These are phyloP conservation scores for Aspergillus funiculosus DNA, from an alignment of 495 filamentous ascomycete species.

Conservation along the genomic window DNA sequence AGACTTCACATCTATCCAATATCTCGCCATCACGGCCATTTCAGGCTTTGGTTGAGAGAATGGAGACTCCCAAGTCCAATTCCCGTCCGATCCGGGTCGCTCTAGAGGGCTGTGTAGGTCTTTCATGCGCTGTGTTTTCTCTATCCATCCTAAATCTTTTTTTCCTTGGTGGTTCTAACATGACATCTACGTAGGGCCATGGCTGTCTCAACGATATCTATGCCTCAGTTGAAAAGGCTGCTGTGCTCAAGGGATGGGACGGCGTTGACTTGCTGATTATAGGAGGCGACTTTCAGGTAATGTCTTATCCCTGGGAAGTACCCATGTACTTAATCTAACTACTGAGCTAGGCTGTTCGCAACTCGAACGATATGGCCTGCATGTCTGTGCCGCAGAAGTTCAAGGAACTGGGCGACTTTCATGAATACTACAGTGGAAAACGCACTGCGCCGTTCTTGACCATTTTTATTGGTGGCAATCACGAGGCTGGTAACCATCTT, in stretches of 20 bases:
- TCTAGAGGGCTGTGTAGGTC: conserved; percentile 76
- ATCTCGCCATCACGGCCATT: neutral
- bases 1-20: neutral
- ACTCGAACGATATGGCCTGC: conserved; percentile 75
- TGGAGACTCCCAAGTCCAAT: conserved; percentile 8
- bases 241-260: conserved; percentile 62
- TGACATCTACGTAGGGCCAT: conserved; percentile 59
- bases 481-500: conserved; percentile 81
- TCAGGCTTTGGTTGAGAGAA: conserved; percentile 1
- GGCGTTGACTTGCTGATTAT: conserved; percentile 80
- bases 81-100: conserved; percentile 45
- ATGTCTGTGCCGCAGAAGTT: conserved; percentile 85
- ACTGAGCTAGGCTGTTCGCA: conserved; percentile 66
- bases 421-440: conserved; percentile 80
- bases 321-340: conserved; percentile 14
- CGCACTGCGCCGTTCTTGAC: conserved; percentile 79
- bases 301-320: conserved; percentile 2
- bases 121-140: neutral
- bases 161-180: no score
- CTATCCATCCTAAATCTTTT: conserved; percentile 1
- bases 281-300: conserved; percentile 83
- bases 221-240: conserved; percentile 58
- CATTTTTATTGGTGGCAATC: conserved; percentile 89
- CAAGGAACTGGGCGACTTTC: conserved; percentile 79
- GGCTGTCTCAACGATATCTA: conserved; percentile 89